Evolutionary conservation across 2,329 filamentous ascomycete species (phyloP), one percentile per base, ranked within the genome.

Genomic region (Paraconiothyrium brasiliense): DNA sequence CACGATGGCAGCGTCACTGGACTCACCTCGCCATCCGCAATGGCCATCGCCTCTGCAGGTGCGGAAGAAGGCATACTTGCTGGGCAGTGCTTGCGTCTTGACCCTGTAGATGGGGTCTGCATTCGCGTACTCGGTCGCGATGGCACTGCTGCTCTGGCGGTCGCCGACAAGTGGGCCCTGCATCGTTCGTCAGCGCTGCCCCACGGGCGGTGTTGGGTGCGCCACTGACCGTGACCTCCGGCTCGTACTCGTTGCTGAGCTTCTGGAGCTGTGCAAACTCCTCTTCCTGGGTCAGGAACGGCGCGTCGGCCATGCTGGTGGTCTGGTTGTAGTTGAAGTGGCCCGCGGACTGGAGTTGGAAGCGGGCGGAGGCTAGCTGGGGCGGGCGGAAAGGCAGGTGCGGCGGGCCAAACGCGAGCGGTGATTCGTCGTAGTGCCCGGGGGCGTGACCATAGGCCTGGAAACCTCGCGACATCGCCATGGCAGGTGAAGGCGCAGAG

Each of bases 1-100:
- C 48, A 22, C 44, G 51, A 37, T 43, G 50, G 57, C 60, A 35
- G 47, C 24, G 20, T 5, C 41, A n/a, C 48, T 20, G 30, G n/a
- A 69, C 89, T 83, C 85, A 97, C 94, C 95, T 90, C 94, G 88
- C 94, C 95, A 98, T 73, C 94, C 95, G 80, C 95, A 98, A 77
- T 97, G 96, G 61, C 95, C 95, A 81, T 98, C 94, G 57, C 95
- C 94, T 79, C 91, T 90, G 77, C 97, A 89, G 11, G 90, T 90
- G 58, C 95, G 92, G 76, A 94, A 97, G 76, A 93, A 90, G 22
- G 92, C 92, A 78, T 97, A 97, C 59, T 90, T 92, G 71, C 90
- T 85, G 7, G 93, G 91, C 58, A 99, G 85, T 22, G 89, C 94
- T 75, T 88, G 86, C 52, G 94, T 97, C 84, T 98, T 98, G 61